Evolutionary conservation across 1,284 basidiomycete genomes (phyloP), one percentile per base, ranked within the genome.

Genomic region (Cutaneotrichosporon arboriforme): DNA sequence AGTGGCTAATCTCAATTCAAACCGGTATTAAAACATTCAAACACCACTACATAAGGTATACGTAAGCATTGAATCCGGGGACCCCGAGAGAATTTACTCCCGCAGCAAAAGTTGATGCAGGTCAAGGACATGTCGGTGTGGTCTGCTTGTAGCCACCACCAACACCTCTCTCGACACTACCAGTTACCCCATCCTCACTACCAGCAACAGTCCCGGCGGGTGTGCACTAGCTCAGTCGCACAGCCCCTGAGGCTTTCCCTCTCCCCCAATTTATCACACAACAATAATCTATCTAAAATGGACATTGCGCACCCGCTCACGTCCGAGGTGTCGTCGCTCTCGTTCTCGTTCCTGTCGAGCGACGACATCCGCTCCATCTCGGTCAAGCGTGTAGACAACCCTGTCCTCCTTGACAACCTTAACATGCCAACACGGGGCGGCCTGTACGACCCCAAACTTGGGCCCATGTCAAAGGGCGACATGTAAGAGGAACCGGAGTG

Each of bases 351-450:
- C 75, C 84, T 99, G 53, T 84, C 88, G 14, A 79, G 89, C n/a
- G 83, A 89, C 64, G 94, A 99, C 75, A 81, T 97, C 63, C 83
- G 87, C 49, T 83, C 86, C 57, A 92, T 98, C 71, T 97, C 92
- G 17, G 94, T 98, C 67, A 93, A 94, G 78, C 90, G 97, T 78
- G 87, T 98, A 66, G 83, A 90, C 59, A 98, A 98, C 74, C 88
- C 93, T 4, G 81, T 88, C 57, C 82, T 98, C 52, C 84, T 98
- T 63, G 93, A 98, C 79, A 91, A 93, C 72, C 79, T 96, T 38
- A 92, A 94, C 72, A 81, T 88, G 60, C 96, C 96, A 1, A 97
- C 89, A 63, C 78, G 83, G 52, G 92, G 91, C 20, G 96, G 94
- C 57, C 80, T 99, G 49, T 98, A 98, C 71, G 96, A 99, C 77